Base-by-base conservation (phyloP, 148 eudicot genomes). In the Oxyria digyna region DNA sequence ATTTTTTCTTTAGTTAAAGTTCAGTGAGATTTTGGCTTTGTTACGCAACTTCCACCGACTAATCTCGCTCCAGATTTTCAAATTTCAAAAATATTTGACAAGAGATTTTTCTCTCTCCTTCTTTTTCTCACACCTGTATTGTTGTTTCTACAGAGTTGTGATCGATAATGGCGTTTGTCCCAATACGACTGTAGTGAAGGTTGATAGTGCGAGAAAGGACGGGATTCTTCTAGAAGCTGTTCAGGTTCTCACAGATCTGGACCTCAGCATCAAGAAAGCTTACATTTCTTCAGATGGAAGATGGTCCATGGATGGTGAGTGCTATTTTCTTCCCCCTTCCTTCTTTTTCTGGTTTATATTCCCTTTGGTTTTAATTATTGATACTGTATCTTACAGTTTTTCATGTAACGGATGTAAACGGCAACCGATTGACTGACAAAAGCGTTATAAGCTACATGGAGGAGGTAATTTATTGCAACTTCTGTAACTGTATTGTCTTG, bases 261-360 rank as follows among this genome's bases (percentile, higher is more conserved):
- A 93, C 72, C 86, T 93, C 40, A 87, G 85, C 0, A 81, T 93
- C 45, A 84, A 86, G 69, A 93, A 93, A 62, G 98, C 90, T 45
- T 88, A 93, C 78, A 75, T 93, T 42, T 93, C 90, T 1, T 93
- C 95, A 1, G 98, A 93, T 73, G 98, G 98, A 46, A 78, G 89
- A 50, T 93, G 98, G 98, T 89, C 86, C 82, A 93, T 93, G 98
- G 98, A 90, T 69, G 98, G 98, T 93, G 62, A 76, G 85, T 57
- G 38, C 8, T 46, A 41, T 31, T 38, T 38, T 0, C 41, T 38
- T 1, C 5, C 5, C 5, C 37, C 37, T 5, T 33, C 5, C 3
- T 33, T 33, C 5, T 33, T 38, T 4, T 38, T 38, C 1, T 8
- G 41, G 41, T 38, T 38, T 38, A 38, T 38, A 3, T 38, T 38